Conservation (phyloP, 192 early-diverging fungal species). For the Globomyces pollinis-pini region DNA sequence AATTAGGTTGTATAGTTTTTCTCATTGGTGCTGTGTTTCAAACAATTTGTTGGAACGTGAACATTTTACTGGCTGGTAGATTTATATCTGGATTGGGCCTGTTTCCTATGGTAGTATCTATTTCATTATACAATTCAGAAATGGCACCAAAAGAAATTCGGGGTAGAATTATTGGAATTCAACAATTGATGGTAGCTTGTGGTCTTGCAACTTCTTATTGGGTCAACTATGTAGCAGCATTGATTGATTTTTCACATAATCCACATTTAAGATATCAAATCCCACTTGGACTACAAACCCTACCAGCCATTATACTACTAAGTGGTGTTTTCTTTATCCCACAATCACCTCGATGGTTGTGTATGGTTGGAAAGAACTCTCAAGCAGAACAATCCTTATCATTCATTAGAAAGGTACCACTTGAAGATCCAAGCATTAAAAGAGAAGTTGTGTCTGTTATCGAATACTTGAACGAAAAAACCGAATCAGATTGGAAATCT, state of each 20-base stretch:
- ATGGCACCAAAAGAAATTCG: conserved; percentile 66
- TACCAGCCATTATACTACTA: not conserved
- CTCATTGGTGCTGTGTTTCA: not conserved
- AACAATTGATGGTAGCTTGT: conserved; percentile 78
- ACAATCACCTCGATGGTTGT: conserved; percentile 1
- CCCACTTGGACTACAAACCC: not conserved
- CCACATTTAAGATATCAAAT: not conserved
- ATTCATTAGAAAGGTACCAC: not conserved
- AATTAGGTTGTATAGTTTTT: not conserved
- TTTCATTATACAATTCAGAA: conserved; percentile 68
- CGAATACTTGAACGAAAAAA: not conserved
- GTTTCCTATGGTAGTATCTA: conserved; percentile 55
- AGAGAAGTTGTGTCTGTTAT: not conserved
- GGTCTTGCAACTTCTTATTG: conserved; percentile 48
- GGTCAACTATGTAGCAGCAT: not conserved
- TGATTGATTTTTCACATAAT: not conserved
- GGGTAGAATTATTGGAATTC: conserved; percentile 66
- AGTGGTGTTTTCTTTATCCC: not conserved
- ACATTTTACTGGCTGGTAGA: not conserved
- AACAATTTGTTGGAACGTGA: not conserved
- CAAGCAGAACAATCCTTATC: not conserved
- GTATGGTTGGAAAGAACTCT: not conserved
- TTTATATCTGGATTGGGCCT: not conserved
- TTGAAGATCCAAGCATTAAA: not conserved
- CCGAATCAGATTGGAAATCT: not conserved